Evolutionary conservation across 2,329 filamentous ascomycete species (phyloP).

Genomic region (Monosporascus sp.): DNA sequence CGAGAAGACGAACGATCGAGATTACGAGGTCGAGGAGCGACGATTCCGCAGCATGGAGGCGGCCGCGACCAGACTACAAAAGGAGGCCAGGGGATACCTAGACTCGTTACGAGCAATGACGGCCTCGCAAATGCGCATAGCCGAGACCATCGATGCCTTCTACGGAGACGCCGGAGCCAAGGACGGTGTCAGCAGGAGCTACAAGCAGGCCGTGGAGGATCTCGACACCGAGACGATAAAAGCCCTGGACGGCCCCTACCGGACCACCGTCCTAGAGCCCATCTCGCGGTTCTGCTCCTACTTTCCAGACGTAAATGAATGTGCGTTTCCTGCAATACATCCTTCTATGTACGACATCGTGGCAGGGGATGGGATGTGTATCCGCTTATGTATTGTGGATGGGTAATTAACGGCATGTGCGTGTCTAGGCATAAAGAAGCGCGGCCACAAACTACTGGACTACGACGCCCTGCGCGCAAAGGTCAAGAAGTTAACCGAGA

Average conservation of each 20-base stretch:
- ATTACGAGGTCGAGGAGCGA: constrained; percentile 96
- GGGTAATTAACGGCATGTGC: not conserved
- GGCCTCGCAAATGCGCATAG: constrained; percentile 97
- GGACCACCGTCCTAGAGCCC: constrained; percentile 90
- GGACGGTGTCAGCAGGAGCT: constrained; percentile 92
- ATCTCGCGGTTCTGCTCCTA: constrained; percentile 96
- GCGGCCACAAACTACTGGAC: constrained; percentile 95
- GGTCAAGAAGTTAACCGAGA: constrained; percentile 95
- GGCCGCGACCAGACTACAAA: constrained; percentile 85
- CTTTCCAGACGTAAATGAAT: constrained; percentile 98
- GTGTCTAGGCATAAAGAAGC: constrained; percentile 86
- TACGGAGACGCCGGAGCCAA: constrained; percentile 93
- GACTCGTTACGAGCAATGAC: constrained; percentile 98
- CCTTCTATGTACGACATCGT: not conserved
- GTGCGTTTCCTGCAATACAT: constrained; percentile 39
- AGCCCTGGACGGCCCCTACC: constrained; percentile 91
- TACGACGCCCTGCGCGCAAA: constrained; percentile 94
- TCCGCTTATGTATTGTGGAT: not conserved
- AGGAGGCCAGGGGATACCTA: constrained; percentile 96
- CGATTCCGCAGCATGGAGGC: constrained; percentile 97
- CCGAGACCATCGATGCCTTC: constrained; percentile 98
- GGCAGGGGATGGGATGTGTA: not conserved
- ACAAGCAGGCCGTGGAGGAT: constrained; percentile 98
- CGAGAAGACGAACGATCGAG: constrained; percentile 96
- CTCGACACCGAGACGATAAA: constrained; percentile 98